phyloP scores from a whole-genome alignment of 2,329 filamentous ascomycete genomes.

The Ophiostoma himal-ulmi region DNA sequence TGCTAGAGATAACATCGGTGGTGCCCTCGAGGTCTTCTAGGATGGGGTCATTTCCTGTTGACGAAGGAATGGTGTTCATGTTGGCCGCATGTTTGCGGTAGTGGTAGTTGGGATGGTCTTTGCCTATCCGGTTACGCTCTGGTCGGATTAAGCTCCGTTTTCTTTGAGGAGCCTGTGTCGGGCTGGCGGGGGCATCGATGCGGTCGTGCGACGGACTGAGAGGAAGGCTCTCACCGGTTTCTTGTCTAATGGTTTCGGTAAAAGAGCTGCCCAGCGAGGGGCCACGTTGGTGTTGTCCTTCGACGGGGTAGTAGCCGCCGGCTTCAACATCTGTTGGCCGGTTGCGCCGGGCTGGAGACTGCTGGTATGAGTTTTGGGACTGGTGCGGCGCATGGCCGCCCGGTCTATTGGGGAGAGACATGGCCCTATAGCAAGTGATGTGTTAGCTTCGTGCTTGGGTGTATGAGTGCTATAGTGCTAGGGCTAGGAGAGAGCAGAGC shows the following conservation, averaged over 20 bases:
- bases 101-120: slow-evolving; percentile 88
- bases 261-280: slow-evolving; percentile 51
- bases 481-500: slow-evolving; percentile 1
- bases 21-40: slow-evolving; percentile 69
- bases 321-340: slow-evolving; percentile 66
- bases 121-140: slow-evolving; percentile 78
- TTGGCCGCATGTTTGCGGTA: slow-evolving; percentile 92
- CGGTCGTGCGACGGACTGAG: slow-evolving; percentile 45
- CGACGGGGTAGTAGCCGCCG: slow-evolving; percentile 45
- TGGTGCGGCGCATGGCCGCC: slow-evolving; percentile 57
- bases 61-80: slow-evolving; percentile 84
- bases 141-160: slow-evolving; percentile 88
- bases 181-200: slow-evolving; percentile 20
- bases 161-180: slow-evolving; percentile 46
- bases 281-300: slow-evolving; percentile 47
- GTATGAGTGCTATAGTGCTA: not conserved
- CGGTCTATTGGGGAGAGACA: slow-evolving; percentile 61
- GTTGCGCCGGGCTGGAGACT: slow-evolving; percentile 60
- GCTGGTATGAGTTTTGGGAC: slow-evolving; percentile 59
- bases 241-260: slow-evolving; percentile 51
- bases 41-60: slow-evolving; percentile 86
- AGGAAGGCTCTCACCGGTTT: slow-evolving; percentile 50
- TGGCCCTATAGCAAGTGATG: slow-evolving; percentile 36
- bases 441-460: not conserved
- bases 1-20: slow-evolving; percentile 43